Conservation (phyloP, 1,284 basidiomycete genomes). For the Chalciporus piperatoides region DNA sequence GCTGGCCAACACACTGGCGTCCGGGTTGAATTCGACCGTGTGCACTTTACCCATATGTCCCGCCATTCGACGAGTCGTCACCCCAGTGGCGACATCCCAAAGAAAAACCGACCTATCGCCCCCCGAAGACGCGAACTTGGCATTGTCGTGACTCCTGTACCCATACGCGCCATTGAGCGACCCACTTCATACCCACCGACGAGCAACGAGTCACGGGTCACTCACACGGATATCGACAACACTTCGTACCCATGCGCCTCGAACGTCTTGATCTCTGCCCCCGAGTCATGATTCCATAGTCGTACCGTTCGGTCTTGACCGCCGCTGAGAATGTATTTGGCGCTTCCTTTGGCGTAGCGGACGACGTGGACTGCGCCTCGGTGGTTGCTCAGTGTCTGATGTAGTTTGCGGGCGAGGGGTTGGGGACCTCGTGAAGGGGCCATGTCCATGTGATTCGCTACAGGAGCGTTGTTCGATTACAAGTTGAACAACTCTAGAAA, state of each 20-base stretch:
- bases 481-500: too few species aligned
- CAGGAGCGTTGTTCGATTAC: too few species aligned
- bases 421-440: slow-evolving; percentile 61
- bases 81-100: slow-evolving; percentile 92
- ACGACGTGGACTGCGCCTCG: slow-evolving; percentile 82
- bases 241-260: slow-evolving; percentile 93
- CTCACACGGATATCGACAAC: slow-evolving; percentile 83
- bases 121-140: slow-evolving; percentile 89
- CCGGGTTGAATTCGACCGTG: slow-evolving; percentile 85
- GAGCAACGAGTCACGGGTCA: slow-evolving; percentile 31
- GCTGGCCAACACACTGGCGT: slow-evolving; percentile 81
- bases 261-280: slow-evolving; percentile 89
- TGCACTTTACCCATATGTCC: slow-evolving; percentile 92
- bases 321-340: slow-evolving; percentile 87
- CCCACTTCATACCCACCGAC: not conserved
- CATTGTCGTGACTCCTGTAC: slow-evolving; percentile 84
- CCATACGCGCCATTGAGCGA: slow-evolving; percentile 1
- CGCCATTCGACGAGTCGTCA: slow-evolving; percentile 75
- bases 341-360: slow-evolving; percentile 79
- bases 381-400: slow-evolving; percentile 60
- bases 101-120: slow-evolving; percentile 90
- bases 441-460: slow-evolving; percentile 49
- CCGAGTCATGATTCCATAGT: slow-evolving; percentile 85
- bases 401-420: slow-evolving; percentile 56
- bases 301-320: slow-evolving; percentile 87